These are phyloP conservation scores for Pleurotus salmoneostramineus DNA, from an alignment of 768 basidiomycete genomes.

Conservation along the genomic window DNA sequence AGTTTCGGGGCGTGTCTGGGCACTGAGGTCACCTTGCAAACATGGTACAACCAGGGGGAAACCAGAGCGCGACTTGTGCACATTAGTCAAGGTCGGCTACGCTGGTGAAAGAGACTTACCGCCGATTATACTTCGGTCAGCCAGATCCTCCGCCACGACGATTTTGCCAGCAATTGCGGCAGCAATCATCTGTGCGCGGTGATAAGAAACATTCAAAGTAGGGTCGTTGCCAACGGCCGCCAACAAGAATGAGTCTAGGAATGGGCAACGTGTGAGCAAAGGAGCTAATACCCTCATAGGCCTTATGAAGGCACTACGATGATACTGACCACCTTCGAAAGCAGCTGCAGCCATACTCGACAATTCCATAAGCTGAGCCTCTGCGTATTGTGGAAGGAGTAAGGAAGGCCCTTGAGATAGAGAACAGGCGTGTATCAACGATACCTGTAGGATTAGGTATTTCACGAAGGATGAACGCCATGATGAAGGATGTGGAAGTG, in stretches of 20 bases:
- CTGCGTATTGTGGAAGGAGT: neutral
- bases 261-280: neutral
- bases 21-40: conserved; percentile 8
- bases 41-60: conserved; percentile 1
- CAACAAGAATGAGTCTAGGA: conserved; percentile 2
- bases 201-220: conserved; percentile 6
- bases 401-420: neutral
- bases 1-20: conserved; percentile 3
- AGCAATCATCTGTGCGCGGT: conserved; percentile 7
- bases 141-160: conserved; percentile 2
- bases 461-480: conserved; percentile 1
- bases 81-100: neutral
- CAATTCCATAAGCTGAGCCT: neutral
- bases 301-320: neutral
- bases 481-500: neutral
- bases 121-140: neutral
- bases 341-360: conserved; percentile 3
- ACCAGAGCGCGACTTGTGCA: conserved; percentile 2
- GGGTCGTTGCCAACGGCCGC: conserved; percentile 5
- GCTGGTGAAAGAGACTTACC: neutral
- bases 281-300: neutral
- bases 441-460: conserved; percentile 5
- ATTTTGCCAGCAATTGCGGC: conserved; percentile 5
- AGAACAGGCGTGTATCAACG: neutral
- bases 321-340: conserved; percentile 7